Base-by-base conservation (phyloP, 1,284 basidiomycete species). In the Pseudozyma tsukubaensis region DNA sequence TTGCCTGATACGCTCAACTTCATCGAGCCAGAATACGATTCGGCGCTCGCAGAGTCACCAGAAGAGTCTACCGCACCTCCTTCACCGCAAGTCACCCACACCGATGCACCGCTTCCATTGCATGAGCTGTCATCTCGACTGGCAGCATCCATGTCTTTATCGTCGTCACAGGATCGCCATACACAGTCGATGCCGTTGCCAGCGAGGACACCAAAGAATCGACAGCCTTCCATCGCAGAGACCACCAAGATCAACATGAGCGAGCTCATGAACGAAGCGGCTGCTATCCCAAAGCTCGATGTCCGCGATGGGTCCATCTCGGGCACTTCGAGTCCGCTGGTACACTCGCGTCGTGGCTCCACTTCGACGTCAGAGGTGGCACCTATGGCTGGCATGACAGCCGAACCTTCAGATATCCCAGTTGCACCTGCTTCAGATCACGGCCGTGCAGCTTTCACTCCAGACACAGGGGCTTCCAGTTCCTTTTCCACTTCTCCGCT, bases 1-100 rank as follows among this genome's bases (percentile, higher is more conserved):
- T 59, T 83, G 11, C 81, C 81, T 5, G 72, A 78, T 44, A 83
- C 81, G 21, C 57, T 82, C 16, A 60, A 74, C 8, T 81, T 83
- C 32, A 29, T 49, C 21, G 66, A 67, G 24, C 59, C 71, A 13
- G 76, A 76, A 39, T 59, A 48, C 50, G 69, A 75, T 9, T 67
- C 65, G 9, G 59, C 58, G 7, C 59, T 73, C 1, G 59, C 59
- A 7, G 67, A 65, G 21, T 68, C 76, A 42, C 60, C 76, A 8
- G 66, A 72, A 47, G 69, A 69, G 39, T 72, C 65, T 18, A 69
- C 74, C 18, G 69, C 70, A 5, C 65, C 69, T 12, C 70, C 68
- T 10, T 75, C 77, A 19, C 75, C 77, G 0, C 60, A 59, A 11
- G 45, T 68, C 2, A n/a, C 52, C 19, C 44, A 49, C 9, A 19